A percentile compares a stretch with the other conserved stretches of the same genome.
These are phyloP conservation scores for Metarhizium album DNA, from an alignment of 2,329 filamentous ascomycete genomes.

Conservation along the genomic window DNA sequence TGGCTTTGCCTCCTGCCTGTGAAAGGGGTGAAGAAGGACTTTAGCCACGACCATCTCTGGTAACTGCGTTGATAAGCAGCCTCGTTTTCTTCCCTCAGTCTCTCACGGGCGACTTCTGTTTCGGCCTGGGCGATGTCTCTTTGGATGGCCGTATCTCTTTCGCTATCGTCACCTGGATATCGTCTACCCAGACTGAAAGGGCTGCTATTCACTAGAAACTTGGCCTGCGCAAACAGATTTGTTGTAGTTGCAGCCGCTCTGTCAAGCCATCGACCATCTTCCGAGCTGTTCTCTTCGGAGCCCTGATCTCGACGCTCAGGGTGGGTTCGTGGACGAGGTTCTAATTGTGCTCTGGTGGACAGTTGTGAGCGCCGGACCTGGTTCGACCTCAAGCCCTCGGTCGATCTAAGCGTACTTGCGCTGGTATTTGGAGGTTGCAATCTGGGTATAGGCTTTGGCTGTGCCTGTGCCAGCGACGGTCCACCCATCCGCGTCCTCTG, in stretches of 20 bases:
- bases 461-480: not conserved
- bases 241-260: constrained; percentile 5
- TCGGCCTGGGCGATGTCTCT: constrained; percentile 12
- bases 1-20: not conserved
- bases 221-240: constrained; percentile 5
- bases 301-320: not conserved
- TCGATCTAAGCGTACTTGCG: not conserved
- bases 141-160: constrained; percentile 15
- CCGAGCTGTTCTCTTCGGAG: constrained; percentile 3
- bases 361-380: not conserved
- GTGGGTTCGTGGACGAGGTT: not conserved
- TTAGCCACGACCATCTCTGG: constrained; percentile 13
- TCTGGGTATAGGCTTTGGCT: not conserved
- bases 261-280: constrained; percentile 7
- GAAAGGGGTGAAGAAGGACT: constrained; percentile 9
- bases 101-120: constrained; percentile 2
- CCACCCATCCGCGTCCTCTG: constrained; percentile 1
- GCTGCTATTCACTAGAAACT: constrained; percentile 6
- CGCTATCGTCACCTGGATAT: constrained; percentile 10
- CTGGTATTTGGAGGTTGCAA: not conserved
- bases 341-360: not conserved
- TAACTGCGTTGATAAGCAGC: constrained; percentile 8
- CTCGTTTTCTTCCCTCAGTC: constrained; percentile 4
- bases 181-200: constrained; percentile 4
- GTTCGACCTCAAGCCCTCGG: not conserved